Percentiles rank a stretch among this genome's conserved stretches.
These are phyloP conservation scores for Emmonsia crescens DNA, from an alignment of 2,329 filamentous ascomycete genomes.

Conservation along the genomic window DNA sequence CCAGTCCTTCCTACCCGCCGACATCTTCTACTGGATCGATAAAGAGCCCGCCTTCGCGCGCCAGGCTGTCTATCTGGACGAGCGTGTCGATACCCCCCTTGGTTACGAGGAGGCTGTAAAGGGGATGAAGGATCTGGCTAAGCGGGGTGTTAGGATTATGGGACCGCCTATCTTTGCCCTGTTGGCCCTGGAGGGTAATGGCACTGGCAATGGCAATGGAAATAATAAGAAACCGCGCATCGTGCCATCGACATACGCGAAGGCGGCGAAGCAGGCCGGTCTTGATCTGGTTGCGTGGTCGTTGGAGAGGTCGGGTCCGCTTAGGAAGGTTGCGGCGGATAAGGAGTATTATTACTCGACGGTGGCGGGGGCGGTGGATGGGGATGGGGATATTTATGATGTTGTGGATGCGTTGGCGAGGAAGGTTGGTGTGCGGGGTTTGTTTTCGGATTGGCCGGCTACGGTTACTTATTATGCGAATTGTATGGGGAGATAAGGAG, in stretches of 20 bases:
- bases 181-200: slow-evolving; percentile 39
- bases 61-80: slow-evolving; percentile 56
- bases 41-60: slow-evolving; percentile 49
- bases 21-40: slow-evolving; percentile 57
- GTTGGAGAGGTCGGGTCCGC: slow-evolving; percentile 54
- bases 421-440: slow-evolving; percentile 49
- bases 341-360: slow-evolving; percentile 46
- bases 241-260: slow-evolving; percentile 52
- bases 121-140: slow-evolving; percentile 46
- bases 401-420: slow-evolving; percentile 54
- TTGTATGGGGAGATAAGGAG: slow-evolving; percentile 42
- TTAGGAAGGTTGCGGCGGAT: slow-evolving; percentile 40
- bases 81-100: slow-evolving; percentile 44
- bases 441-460: slow-evolving; percentile 61
- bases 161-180: slow-evolving; percentile 55
- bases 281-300: slow-evolving; percentile 59
- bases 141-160: slow-evolving; percentile 51
- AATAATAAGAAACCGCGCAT: slow-evolving; percentile 25
- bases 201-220: not conserved
- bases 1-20: slow-evolving; percentile 56
- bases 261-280: slow-evolving; percentile 48
- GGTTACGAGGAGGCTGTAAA: slow-evolving; percentile 45
- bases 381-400: slow-evolving; percentile 56
- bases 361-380: slow-evolving; percentile 44
- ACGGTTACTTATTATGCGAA: slow-evolving; percentile 63